These are phyloP conservation scores for Volvox carteri DNA, from an alignment of 163 green algal genomes.

Conservation along the genomic window DNA sequence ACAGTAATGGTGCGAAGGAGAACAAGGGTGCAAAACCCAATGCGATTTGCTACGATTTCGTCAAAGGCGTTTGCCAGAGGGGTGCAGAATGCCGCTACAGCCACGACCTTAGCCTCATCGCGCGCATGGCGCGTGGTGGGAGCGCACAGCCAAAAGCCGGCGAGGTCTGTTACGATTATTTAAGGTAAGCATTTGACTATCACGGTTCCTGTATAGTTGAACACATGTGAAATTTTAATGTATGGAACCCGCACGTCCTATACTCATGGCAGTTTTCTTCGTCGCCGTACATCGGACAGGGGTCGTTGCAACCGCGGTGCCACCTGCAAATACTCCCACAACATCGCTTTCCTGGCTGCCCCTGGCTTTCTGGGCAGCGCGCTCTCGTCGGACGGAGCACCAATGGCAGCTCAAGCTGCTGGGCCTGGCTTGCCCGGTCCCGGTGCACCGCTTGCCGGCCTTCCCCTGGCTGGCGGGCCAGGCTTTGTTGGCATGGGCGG, in stretches of 20 bases:
- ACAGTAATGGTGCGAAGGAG: slow-evolving; percentile 41
- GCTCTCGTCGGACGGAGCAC: slow-evolving; percentile 1
- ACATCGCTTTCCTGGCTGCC: slow-evolving; percentile 74
- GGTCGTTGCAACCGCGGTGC: slow-evolving; percentile 78
- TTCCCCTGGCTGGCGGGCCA: neutral
- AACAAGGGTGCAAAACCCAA: slow-evolving; percentile 65
- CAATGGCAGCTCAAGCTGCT: slow-evolving; percentile 27
- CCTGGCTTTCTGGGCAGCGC: slow-evolving; percentile 28
- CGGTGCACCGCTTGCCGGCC: neutral
- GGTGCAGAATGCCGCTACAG: slow-evolving; percentile 85
- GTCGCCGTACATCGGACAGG: too few species aligned
- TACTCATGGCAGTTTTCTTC: too few species aligned
- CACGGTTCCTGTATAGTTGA: too few species aligned
- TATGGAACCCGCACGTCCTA: too few species aligned
- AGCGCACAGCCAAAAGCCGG: slow-evolving; percentile 48
- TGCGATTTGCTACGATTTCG: slow-evolving; percentile 92
- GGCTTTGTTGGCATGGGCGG: slow-evolving; percentile 12
- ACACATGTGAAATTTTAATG: too few species aligned
- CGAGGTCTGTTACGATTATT: slow-evolving; percentile 78
- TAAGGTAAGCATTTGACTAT: slow-evolving; percentile 60
- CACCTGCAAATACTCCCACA: slow-evolving; percentile 88
- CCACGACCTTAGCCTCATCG: slow-evolving; percentile 86
- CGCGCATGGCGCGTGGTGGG: slow-evolving; percentile 66
- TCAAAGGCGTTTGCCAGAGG: slow-evolving; percentile 83
- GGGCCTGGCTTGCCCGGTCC: slow-evolving; percentile 5